phyloP scores from a whole-genome alignment of 441 rosid species.

The Mallotus japonicus region DNA sequence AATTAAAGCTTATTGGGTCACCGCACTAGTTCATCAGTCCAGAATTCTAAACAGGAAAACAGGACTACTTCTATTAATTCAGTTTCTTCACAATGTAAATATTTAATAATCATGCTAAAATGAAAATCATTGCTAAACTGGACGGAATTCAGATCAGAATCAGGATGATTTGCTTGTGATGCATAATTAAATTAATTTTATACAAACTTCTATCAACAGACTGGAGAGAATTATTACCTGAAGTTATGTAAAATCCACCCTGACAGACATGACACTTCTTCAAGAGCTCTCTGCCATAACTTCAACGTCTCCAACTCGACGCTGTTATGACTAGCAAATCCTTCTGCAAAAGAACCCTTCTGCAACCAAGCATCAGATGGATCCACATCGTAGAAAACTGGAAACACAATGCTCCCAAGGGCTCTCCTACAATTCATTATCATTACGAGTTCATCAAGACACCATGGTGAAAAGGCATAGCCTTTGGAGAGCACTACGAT shows the following conservation, averaged over 20 bases:
- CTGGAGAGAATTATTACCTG: too few species aligned
- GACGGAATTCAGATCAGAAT: too few species aligned
- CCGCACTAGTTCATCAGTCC: too few species aligned
- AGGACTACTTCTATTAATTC: too few species aligned
- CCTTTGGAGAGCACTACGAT: slow-evolving; percentile 31
- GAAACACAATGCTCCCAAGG: slow-evolving; percentile 25
- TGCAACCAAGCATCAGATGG: slow-evolving; percentile 35
- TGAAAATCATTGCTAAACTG: too few species aligned
- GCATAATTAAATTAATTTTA: too few species aligned
- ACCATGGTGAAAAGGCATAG: slow-evolving; percentile 38
- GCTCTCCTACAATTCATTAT: slow-evolving; percentile 28
- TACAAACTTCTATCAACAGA: too few species aligned
- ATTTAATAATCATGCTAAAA: too few species aligned
- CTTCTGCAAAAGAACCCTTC: slow-evolving; percentile 33
- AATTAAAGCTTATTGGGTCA: too few species aligned
- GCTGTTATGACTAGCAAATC: slow-evolving; percentile 31
- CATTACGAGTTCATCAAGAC: slow-evolving; percentile 37
- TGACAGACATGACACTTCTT: slow-evolving; percentile 32
- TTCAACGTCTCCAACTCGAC: slow-evolving; percentile 22
- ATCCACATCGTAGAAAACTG: slow-evolving; percentile 42
- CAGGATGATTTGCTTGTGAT: too few species aligned
- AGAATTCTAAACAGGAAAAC: too few species aligned
- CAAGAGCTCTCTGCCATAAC: slow-evolving; percentile 38
- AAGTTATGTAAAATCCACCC: slow-evolving; percentile 31
- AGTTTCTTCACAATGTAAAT: too few species aligned